Base-by-base conservation (phyloP, 2,329 filamentous ascomycete genomes). In the Zalaria sp. region DNA sequence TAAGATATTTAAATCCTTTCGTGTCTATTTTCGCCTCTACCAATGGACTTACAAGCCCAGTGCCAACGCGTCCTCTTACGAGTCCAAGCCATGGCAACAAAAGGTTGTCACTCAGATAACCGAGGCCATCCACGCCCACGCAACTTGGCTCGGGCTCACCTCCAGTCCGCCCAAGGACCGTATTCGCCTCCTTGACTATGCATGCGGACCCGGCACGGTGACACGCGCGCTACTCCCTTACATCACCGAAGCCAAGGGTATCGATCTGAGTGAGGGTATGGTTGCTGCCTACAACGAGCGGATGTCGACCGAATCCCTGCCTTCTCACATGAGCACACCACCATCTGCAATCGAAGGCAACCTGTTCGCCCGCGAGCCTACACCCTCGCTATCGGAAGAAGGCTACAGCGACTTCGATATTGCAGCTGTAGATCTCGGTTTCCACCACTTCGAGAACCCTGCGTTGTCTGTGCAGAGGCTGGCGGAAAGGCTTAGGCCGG, bases 371-470 rank as follows among this genome's bases (percentile, higher is more conserved):
- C 53, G 53, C 4, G 40, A 55, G 4, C 50, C 57, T 0, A 25
- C 50, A 0, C 31, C 51, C 2, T 10, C 47, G 1, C 40, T 29
- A 7, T 41, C 52, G 0, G 53, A 64, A 31, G 65, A 53, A 18
- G 18, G 18, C 18, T 18, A 18, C 49, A 49, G 56, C 11, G 46
- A 57, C 32, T 69, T 67, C 46, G 66, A 69, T 40, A 44, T 68
- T 6, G 65, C 57, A 1, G 57, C 60, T 7, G 57, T 67, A 7
- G 60, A 63, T 0, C 58, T 65, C 4, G 65, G 58, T 0, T 67
- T 68, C 51, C 66, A 69, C 47, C 66, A 68, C 38, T 67, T 69
- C 32, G 51, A 55, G 32, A 34, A 56, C 28, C 53, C 56, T 2
- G 40, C 38, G 3, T 27, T 48, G n/a, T 53, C 52, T 3, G 35